Evolutionary conservation across 2,329 filamentous ascomycete species (phyloP), one percentile per base, ranked within the genome.

Genomic region (Cytospora piceicola): DNA sequence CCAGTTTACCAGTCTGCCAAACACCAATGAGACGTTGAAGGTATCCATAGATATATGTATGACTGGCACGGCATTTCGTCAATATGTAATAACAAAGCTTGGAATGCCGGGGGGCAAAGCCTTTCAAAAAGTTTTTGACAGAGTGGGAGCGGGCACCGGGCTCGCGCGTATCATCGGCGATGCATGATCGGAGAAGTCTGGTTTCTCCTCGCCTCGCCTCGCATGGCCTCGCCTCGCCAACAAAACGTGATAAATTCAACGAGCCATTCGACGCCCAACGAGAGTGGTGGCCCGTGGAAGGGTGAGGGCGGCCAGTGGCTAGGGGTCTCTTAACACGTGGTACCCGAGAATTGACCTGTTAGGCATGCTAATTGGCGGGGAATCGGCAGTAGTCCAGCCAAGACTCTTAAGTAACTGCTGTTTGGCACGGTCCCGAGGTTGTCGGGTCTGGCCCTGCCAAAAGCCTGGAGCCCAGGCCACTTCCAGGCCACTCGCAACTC

Each of bases 251-350:
- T 54, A 51, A 56, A 51, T 62, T 62, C 60, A 62, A 62, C 60
- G 60, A 62, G 60, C 60, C 60, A 54, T 61, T 54, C 58, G 60
- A 53, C 60, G 60, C 60, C 60, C 60, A 62, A 62, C 60, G 60
- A 62, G 54, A 62, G 54, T 62, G 55, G 60, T 56, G 51, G 39
- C 22, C 20, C 20, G 42, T 20, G 46, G 46, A 49, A 22, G 22
- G n/a, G 46, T 49, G 46, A 49, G 46, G 46, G 12, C n/a, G 11
- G n/a, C 11, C n/a, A 24, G 39, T 49, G 46, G 46, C 46, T 22
- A 24, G 14, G 24, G 46, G 46, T 4, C 8, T 49, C 42, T 49
- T 49, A 49, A 49, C 46, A 49, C 9, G n/a, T 7, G 46, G 46
- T 49, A 49, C 46, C 6, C 39, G 39, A 15, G 15, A 4, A 42